phyloP scores from a whole-genome alignment of 1,139 yeast species.

The Taiozyma sp. region DNA sequence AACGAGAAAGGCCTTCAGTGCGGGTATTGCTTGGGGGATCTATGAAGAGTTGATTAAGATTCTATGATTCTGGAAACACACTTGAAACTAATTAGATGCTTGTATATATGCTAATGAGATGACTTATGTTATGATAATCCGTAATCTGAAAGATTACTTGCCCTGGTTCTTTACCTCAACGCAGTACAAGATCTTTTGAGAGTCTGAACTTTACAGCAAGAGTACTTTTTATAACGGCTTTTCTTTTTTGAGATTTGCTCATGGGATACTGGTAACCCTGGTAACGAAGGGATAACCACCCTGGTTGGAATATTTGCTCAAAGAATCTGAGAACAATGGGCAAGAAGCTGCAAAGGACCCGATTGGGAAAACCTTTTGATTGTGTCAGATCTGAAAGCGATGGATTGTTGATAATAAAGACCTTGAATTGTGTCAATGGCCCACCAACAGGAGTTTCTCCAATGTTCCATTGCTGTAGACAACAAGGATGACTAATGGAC shows the following conservation, averaged over 20 bases:
- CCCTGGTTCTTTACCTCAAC: too few relatives aligned
- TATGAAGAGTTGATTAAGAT: slow-evolving; percentile 56
- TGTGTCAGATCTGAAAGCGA: not conserved
- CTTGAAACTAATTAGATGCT: not conserved
- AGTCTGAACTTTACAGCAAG: too few relatives aligned
- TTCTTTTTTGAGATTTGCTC: not conserved
- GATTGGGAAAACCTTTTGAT: not conserved
- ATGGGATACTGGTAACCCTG: not conserved
- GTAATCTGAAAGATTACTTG: too few relatives aligned
- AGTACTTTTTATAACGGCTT: too few relatives aligned
- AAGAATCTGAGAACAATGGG: not conserved
- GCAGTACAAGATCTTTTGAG: too few relatives aligned
- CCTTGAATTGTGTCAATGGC: not conserved
- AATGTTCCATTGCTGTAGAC: not conserved
- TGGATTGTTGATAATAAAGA: too few relatives aligned
- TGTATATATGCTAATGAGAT: not conserved
- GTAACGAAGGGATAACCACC: not conserved
- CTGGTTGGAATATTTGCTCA: not conserved
- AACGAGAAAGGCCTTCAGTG: slow-evolving; percentile 81
- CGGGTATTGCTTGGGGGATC: slow-evolving; percentile 96
- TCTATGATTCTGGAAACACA: slow-evolving; percentile 32
- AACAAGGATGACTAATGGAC: not conserved
- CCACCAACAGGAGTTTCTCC: not conserved
- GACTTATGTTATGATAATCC: not conserved
- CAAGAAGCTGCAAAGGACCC: not conserved